These are phyloP conservation scores for Kazachstania viticola DNA, from an alignment of 805 yeast species.

Conservation along the genomic window DNA sequence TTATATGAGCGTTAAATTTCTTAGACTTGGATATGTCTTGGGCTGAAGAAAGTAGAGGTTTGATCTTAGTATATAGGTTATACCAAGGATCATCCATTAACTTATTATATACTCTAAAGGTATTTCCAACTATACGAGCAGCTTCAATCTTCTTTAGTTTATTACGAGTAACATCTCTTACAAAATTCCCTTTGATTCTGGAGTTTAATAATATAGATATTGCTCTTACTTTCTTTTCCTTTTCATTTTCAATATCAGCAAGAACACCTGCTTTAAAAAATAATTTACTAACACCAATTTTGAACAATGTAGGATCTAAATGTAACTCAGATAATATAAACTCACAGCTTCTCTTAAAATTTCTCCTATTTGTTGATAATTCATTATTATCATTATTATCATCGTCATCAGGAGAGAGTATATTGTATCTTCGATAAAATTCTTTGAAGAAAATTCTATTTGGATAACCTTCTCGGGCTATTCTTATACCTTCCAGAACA, in stretches of 20 bases:
- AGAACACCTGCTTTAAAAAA: slow-evolving; percentile 94
- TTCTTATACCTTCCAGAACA: slow-evolving; percentile 94
- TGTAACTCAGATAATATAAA: slow-evolving; percentile 50
- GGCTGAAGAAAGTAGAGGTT: slow-evolving; percentile 62
- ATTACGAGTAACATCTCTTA: slow-evolving; percentile 37
- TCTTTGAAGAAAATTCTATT: slow-evolving; percentile 78
- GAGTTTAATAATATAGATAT: slow-evolving; percentile 56
- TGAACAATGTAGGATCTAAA: slow-evolving; percentile 68
- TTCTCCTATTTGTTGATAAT: slow-evolving; percentile 14
- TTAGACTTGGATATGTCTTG: slow-evolving; percentile 48
- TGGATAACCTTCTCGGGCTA: slow-evolving; percentile 95
- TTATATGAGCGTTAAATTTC: slow-evolving; percentile 45
- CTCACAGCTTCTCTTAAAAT: slow-evolving; percentile 58
- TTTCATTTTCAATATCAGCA: slow-evolving; percentile 71
- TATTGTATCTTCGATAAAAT: slow-evolving; percentile 62
- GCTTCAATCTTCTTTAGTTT: slow-evolving; percentile 56
- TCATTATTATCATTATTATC: no score
- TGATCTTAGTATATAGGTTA: slow-evolving; percentile 52
- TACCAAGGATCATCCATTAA: slow-evolving; percentile 66
- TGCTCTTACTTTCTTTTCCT: slow-evolving; percentile 50
- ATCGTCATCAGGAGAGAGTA: slow-evolving; percentile 41
- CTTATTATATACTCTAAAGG: slow-evolving; percentile 42
- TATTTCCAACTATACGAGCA: slow-evolving; percentile 52
- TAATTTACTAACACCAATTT: slow-evolving; percentile 85
- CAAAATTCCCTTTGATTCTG: slow-evolving; percentile 47